These are phyloP conservation scores for Ophiostoma quercus DNA, from an alignment of 2,329 filamentous ascomycete species.

Conservation along the genomic window DNA sequence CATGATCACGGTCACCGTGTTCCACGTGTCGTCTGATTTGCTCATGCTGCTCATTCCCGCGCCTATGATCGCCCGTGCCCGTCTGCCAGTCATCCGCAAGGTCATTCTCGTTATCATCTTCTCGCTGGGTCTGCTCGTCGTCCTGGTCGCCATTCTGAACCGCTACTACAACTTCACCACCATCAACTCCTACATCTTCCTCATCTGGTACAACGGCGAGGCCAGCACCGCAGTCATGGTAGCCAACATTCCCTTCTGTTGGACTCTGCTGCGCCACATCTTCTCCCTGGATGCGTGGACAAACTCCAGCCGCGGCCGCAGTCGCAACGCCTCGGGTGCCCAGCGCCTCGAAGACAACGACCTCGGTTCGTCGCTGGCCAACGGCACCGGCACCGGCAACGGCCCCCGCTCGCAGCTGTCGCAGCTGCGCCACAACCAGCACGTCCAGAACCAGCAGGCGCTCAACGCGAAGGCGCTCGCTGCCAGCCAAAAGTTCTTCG, in stretches of 20 bases:
- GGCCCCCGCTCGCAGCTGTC: slow-evolving; percentile 2
- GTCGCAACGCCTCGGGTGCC: slow-evolving; percentile 20
- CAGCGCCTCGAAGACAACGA: slow-evolving; percentile 21
- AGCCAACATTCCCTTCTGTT: slow-evolving; percentile 56
- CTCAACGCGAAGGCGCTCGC: slow-evolving; percentile 10
- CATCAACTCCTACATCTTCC: slow-evolving; percentile 52
- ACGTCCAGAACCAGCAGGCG: slow-evolving; percentile 4
- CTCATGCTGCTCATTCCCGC: slow-evolving; percentile 43
- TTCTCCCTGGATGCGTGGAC: slow-evolving; percentile 29
- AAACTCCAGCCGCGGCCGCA: slow-evolving; percentile 17
- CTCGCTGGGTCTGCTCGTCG: slow-evolving; percentile 48
- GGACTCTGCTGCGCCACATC: slow-evolving; percentile 49
- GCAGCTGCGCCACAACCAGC: slow-evolving; percentile 12
- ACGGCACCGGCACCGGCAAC: background rate
- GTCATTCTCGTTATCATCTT: slow-evolving; percentile 51
- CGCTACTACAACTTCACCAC: slow-evolving; percentile 57
- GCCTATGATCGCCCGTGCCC: slow-evolving; percentile 41
- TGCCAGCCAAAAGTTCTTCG: background rate
- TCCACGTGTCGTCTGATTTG: slow-evolving; percentile 45
- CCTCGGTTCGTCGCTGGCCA: background rate
- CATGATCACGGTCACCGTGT: slow-evolving; percentile 43
- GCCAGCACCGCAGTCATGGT: slow-evolving; percentile 55
- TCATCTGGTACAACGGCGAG: slow-evolving; percentile 58
- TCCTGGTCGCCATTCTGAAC: slow-evolving; percentile 55
- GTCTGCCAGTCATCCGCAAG: slow-evolving; percentile 40